Evolutionary conservation across 169 alveolate genomes (phyloP), one percentile per base, ranked within the genome.

Genomic region (Cryptosporidium ryanae): DNA sequence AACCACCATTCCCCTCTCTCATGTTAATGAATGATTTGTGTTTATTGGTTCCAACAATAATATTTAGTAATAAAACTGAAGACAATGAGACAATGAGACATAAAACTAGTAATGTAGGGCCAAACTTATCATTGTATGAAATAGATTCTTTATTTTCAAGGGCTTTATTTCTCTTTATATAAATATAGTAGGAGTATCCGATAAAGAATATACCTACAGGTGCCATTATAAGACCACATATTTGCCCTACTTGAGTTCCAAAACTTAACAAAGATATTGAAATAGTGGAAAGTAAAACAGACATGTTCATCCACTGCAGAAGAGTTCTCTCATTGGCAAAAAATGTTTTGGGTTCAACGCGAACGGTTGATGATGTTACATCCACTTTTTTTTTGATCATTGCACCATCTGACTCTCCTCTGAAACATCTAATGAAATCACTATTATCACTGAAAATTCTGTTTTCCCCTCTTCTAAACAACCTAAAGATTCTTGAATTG

Each of bases 331-430:
- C 95, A 32, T 92, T 92, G 3, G 95, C 95, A 82, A 92, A 92
- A 82, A 92, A 92, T 3, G 95, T 92, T 89, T 92, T 92, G 17
- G 95, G 95, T 59, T 92, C 95, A 1, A 92, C 95, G 31, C 95
- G 82, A 23, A 92, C 95, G 10, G 93, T 82, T 1, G 95, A 82
- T 38, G 82, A 84, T 2, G 38, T 65, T 6, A 31, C 66, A 61
- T 32, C 1, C 46, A 49, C 27, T 63, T 49, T 65, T 49, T 63
- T 23, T 38, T 7, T 49, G 82, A 64, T 34, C 25, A 64, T 27
- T 29, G 3, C 10, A 5, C 21, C 8, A 18, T 13, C n/a, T 27
- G 18, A 23, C 48, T 64, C 38, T 18, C 25, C 17, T 38, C 43
- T 55, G 18, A 15, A 50, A 32, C 46, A 43, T 66, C 61, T 59